Base-by-base conservation (phyloP, 805 yeast genomes). In the Monosporozyma yasuniensis region DNA sequence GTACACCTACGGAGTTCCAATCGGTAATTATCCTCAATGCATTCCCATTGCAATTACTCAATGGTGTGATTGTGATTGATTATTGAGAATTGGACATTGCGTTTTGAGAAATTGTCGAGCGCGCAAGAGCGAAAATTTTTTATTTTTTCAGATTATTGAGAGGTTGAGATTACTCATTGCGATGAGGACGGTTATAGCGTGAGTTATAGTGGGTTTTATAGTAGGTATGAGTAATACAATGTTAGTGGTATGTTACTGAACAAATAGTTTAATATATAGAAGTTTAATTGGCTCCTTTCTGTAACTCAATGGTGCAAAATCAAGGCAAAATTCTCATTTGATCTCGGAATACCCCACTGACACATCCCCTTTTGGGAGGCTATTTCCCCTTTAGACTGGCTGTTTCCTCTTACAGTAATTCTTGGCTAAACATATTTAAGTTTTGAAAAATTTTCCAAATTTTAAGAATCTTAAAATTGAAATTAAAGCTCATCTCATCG, bases 401-500 rank as follows among this genome's bases (percentile, higher is more conserved):
- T 32, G 14, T 21, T 21, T 30, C 39, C 39, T 8, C 6, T 16
- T 21, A 12, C 6, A 12, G 42, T 18, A 12, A 38, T 18, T 37
- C 27, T 9, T 19, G 25, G 7, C 9, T 23, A 6, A n/a, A n/a
- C n/a, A n/a, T n/a, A n/a, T n/a, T n/a, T n/a, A n/a, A n/a, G n/a
- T n/a, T n/a, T 23, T 23, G 38, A 38, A 39, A 38, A 27, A 14
- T n/a, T 28, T 18, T 6, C 41, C 3, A 39, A 32, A 46, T 34
- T 39, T 44, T 27, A 39, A 47, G 18, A 34, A 47, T 19, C 42
- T 49, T 42, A 8, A 35, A 16, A 35, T 35, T 32, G 45, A 52
- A 52, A 45, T 32, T 42, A 51, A 57, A 60, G 52, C 64, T 53
- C 63, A 61, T 59, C 64, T 54, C 64, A 59, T 57, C 61, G 55